Conservation (phyloP, 257 asterid species). For the Eucommia ulmoides region DNA sequence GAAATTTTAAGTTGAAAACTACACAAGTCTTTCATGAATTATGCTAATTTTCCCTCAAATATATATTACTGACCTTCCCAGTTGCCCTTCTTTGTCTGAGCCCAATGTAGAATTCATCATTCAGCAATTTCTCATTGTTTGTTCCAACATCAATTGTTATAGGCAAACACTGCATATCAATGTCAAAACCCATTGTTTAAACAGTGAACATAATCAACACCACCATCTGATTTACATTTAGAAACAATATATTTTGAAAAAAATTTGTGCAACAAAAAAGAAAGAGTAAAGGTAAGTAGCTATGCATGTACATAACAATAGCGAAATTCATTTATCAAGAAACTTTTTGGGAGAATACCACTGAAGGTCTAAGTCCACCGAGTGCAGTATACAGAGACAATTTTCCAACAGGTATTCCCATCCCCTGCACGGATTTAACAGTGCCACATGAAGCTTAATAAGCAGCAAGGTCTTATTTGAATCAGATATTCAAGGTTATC, state of each 20-base stretch:
- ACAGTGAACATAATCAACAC: too few species aligned
- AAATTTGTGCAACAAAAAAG: not conserved
- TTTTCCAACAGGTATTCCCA: slow-evolving; percentile 27
- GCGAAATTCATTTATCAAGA: too few species aligned
- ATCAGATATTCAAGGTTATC: not conserved
- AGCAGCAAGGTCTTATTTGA: not conserved
- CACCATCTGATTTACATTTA: too few species aligned
- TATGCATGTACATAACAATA: too few species aligned
- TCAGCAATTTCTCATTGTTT: not conserved
- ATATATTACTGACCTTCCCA: slow-evolving; percentile 1
- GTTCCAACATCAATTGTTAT: not conserved
- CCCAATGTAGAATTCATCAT: slow-evolving; percentile 1
- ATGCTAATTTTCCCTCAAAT: too few species aligned
- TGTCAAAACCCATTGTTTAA: not conserved
- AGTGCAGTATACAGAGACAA: slow-evolving; percentile 23
- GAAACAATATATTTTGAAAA: not conserved
- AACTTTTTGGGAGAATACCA: too few species aligned
- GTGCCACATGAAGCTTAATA: not conserved
- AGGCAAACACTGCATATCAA: not conserved
- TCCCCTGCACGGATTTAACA: slow-evolving; percentile 12
- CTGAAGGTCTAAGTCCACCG: slow-evolving; percentile 27
- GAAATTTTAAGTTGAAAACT: too few species aligned
- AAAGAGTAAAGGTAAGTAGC: not conserved
- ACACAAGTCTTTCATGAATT: too few species aligned
- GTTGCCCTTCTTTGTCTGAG: slow-evolving; percentile 2